These are phyloP conservation scores for Meyerozyma smithsonii DNA, from an alignment of 1,139 yeast genomes.

Conservation along the genomic window DNA sequence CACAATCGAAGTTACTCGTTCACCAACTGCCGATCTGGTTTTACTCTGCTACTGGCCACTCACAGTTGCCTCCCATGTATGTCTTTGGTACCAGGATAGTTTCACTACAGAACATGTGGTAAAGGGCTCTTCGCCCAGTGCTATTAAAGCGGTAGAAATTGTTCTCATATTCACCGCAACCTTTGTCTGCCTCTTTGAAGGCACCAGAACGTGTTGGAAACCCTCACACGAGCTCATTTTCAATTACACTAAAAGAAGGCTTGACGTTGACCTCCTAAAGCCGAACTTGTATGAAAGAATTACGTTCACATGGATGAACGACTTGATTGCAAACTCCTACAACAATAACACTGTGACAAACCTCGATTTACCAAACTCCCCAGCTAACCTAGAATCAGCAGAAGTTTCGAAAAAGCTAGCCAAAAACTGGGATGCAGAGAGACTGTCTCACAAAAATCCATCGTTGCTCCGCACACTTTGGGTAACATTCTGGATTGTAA, in stretches of 20 bases:
- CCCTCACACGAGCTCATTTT: constrained; percentile 23
- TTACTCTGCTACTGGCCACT: constrained; percentile 42
- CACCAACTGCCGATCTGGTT: constrained; percentile 29
- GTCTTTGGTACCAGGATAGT: constrained; percentile 26
- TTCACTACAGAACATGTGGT: constrained; percentile 24
- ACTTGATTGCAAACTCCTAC: constrained; percentile 46
- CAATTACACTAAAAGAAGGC: constrained; percentile 12
- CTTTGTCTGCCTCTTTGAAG: constrained; percentile 21
- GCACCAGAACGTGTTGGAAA: constrained; percentile 19
- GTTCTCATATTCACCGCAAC: constrained; percentile 17
- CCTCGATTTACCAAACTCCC: constrained; percentile 53
- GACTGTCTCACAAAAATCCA: constrained; percentile 10
- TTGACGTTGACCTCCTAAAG: constrained; percentile 17
- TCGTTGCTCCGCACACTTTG: constrained; percentile 41
- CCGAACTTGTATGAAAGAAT: constrained; percentile 48
- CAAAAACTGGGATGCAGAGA: constrained; percentile 16
- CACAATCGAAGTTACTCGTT: constrained; percentile 29
- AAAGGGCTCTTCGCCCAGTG: constrained; percentile 8
- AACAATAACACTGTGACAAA: constrained; percentile 42
- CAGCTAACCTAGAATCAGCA: constrained; percentile 42
- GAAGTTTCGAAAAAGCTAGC: constrained; percentile 14
- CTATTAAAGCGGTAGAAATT: constrained; percentile 14
- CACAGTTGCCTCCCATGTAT: constrained; percentile 17
- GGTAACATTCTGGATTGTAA: constrained; percentile 45
- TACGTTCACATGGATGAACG: constrained; percentile 63